Conservation (phyloP, 495 filamentous ascomycete species). For the Immersiella caudata region DNA sequence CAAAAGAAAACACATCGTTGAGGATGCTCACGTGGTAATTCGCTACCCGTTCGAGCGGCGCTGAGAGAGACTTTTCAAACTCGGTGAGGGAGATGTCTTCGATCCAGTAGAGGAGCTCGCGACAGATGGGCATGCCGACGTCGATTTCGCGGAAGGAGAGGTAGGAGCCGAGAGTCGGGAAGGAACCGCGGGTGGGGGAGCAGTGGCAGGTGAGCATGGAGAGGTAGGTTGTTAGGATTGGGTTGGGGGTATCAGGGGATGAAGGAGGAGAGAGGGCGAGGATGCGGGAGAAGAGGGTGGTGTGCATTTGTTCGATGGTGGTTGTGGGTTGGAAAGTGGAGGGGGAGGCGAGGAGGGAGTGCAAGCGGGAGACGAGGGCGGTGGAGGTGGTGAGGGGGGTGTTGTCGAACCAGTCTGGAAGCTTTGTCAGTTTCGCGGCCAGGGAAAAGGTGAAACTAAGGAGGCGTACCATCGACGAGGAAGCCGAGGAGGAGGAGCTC, state of each 20-base stretch:
- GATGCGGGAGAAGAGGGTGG: conserved; percentile 20
- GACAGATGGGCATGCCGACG: conserved; percentile 27
- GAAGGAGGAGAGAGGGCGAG: conserved; percentile 1
- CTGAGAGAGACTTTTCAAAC: neutral
- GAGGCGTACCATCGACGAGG: conserved; percentile 30
- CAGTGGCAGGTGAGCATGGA: conserved; percentile 25
- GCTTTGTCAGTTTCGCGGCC: neutral
- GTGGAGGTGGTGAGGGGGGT: conserved; percentile 18
- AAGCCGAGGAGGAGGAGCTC: conserved; percentile 30
- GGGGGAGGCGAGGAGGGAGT: conserved; percentile 19
- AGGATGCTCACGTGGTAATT: conserved; percentile 27
- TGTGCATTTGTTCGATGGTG: conserved; percentile 27
- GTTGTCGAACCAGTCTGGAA: conserved; percentile 27
- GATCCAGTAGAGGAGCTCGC: conserved; percentile 25
- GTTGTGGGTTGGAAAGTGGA: conserved; percentile 13
- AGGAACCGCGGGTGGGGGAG: conserved; percentile 11
- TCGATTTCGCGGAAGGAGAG: conserved; percentile 28
- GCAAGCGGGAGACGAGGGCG: conserved; percentile 20
- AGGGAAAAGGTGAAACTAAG: neutral
- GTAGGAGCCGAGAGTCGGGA: conserved; percentile 21
- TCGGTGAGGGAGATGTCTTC: conserved; percentile 9
- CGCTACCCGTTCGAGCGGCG: conserved; percentile 21
- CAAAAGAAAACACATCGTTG: conserved; percentile 28
- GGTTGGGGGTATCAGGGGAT: neutral
- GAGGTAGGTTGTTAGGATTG: conserved; percentile 24